Evolutionary conservation across 2,329 filamentous ascomycete genomes (phyloP).

Genomic region (Fusarium aywerte): DNA sequence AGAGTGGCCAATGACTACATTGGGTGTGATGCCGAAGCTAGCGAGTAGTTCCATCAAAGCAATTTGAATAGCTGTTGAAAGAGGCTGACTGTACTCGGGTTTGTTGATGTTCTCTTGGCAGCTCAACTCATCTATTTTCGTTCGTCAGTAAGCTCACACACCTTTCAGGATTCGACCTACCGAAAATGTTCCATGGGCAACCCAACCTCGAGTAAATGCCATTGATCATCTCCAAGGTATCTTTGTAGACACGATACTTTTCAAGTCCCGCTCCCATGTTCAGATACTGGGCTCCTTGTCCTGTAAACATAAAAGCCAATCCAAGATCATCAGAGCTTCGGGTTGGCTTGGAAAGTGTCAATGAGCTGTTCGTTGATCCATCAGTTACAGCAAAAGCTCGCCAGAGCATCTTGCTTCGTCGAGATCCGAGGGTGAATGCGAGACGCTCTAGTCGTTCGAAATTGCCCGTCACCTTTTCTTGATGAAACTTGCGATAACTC

Average conservation of each 20-base stretch:
- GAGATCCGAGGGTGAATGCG: constrained; percentile 47
- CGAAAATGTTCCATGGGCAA: not conserved
- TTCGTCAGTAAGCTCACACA: not conserved
- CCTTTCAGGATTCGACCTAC: not conserved
- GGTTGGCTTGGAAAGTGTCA: not conserved
- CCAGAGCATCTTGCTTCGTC: constrained; percentile 44
- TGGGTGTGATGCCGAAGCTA: constrained; percentile 53
- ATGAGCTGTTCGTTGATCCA: accelerated
- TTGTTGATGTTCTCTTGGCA: constrained; percentile 41
- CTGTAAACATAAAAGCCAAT: constrained; percentile 47
- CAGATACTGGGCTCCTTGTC: constrained; percentile 51
- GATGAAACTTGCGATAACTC: not conserved
- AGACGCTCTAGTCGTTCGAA: constrained; percentile 19
- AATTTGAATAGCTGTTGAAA: constrained; percentile 59
- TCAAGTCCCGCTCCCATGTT: constrained; percentile 47
- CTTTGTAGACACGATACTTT: constrained; percentile 8
- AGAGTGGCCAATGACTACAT: constrained; percentile 56
- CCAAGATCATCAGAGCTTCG: constrained; percentile 11
- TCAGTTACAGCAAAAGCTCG: not conserved
- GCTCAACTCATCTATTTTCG: not conserved
- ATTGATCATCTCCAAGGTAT: constrained; percentile 13
- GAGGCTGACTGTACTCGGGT: constrained; percentile 55
- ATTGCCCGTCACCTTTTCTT: not conserved
- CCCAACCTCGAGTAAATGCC: not conserved
- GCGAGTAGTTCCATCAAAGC: constrained; percentile 56